These are phyloP conservation scores for Udeniomyces megalosporus DNA, from an alignment of 768 basidiomycete species.

Conservation along the genomic window DNA sequence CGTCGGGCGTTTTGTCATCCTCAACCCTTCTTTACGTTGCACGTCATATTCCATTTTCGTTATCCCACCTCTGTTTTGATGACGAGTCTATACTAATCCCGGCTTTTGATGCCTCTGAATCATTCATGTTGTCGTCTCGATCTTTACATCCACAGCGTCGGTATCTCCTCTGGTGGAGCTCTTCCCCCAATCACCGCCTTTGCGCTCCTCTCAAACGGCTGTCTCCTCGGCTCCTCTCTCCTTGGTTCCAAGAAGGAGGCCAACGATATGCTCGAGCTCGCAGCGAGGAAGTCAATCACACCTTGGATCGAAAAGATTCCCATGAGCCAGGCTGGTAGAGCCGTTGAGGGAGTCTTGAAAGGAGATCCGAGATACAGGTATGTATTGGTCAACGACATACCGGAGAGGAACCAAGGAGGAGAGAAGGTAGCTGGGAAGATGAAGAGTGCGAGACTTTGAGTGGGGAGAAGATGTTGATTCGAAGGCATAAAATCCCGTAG, in stretches of 20 bases:
- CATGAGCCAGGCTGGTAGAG: conserved; percentile 38
- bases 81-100: too few species aligned
- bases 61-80: too few species aligned
- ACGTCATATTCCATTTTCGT: background rate
- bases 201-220: conserved; percentile 25
- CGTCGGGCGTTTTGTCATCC: background rate
- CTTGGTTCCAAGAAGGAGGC: conserved; percentile 46
- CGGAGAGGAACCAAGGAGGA: too few species aligned
- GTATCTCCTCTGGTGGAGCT: conserved; percentile 37
- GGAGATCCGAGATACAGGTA: conserved; percentile 41
- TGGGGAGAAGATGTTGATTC: too few species aligned
- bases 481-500: too few species aligned
- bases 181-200: conserved; percentile 34
- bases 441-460: too few species aligned
- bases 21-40: background rate
- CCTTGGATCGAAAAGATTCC: conserved; percentile 35
- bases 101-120: too few species aligned
- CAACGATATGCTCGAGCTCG: conserved; percentile 45
- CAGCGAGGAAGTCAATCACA: conserved; percentile 40
- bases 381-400: conserved; percentile 12
- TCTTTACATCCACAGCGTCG: too few species aligned
- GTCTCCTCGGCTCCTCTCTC: conserved; percentile 27
- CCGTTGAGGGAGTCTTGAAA: conserved; percentile 37
- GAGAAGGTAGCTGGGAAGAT: too few species aligned
- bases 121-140: too few species aligned